Conservation (phyloP, 1,284 basidiomycete genomes). For the Anthracocystis walkeri region DNA sequence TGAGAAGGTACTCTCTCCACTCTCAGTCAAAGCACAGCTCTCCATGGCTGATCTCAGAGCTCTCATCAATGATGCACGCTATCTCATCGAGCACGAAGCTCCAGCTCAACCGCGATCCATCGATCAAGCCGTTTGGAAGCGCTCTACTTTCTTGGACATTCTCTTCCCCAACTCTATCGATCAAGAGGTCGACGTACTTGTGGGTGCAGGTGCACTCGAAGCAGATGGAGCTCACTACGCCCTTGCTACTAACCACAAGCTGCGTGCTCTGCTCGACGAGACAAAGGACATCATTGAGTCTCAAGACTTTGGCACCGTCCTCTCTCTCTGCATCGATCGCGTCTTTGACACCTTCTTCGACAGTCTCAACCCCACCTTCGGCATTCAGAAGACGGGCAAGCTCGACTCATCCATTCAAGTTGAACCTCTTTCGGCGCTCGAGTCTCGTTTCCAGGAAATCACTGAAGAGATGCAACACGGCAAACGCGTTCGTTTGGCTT, state of each 20-base stretch:
- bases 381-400: conserved; percentile 32
- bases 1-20: conserved; percentile 78
- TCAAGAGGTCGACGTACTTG: conserved; percentile 61
- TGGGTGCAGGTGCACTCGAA: conserved; percentile 60
- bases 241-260: conserved; percentile 72
- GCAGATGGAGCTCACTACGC: conserved; percentile 16
- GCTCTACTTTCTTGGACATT: conserved; percentile 51
- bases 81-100: conserved; percentile 32
- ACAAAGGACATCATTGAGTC: conserved; percentile 77
- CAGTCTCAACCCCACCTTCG: conserved; percentile 72
- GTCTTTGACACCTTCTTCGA: conserved; percentile 75
- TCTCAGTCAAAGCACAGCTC: conserved; percentile 82
- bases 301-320: conserved; percentile 77
- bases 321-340: conserved; percentile 78
- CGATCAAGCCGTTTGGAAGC: conserved; percentile 19
- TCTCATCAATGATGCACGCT: conserved; percentile 31
- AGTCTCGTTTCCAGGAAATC: conserved; percentile 65
- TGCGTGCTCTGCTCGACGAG: conserved; percentile 78
- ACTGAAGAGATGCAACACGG: conserved; percentile 67
- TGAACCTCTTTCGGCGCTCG: conserved; percentile 70
- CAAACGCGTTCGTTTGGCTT: conserved; percentile 77
- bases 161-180: conserved; percentile 58
- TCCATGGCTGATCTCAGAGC: conserved; percentile 77
- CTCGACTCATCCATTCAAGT: conserved; percentile 31
- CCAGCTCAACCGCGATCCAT: not conserved